These are phyloP conservation scores for Edaphochlamys debaryana DNA, from an alignment of 139 green algal species.

Conservation along the genomic window DNA sequence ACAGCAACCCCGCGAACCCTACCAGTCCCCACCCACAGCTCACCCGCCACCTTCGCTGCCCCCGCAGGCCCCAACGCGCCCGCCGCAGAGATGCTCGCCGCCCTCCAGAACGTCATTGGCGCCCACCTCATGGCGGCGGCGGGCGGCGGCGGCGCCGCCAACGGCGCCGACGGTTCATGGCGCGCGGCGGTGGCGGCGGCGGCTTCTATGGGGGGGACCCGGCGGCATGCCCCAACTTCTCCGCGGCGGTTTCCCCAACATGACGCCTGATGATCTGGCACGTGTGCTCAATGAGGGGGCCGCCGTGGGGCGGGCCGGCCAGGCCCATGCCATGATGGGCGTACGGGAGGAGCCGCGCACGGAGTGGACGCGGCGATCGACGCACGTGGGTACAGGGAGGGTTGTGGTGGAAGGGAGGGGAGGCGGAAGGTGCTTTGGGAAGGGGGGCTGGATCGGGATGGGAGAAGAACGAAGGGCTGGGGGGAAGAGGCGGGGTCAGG, in stretches of 20 bases:
- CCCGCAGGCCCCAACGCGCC: conserved; percentile 8
- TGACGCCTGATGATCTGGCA: no score
- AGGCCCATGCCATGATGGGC: conserved; percentile 2
- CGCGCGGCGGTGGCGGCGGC: no score
- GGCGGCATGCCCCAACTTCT: no score
- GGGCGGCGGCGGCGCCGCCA: neutral
- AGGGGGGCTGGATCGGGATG: no score
- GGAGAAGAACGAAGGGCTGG: no score
- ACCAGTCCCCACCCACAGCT: no score
- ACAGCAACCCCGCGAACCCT: no score
- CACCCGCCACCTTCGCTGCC: neutral
- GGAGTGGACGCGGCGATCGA: conserved; percentile 39
- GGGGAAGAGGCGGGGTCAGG: no score
- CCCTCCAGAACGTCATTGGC: conserved; percentile 22
- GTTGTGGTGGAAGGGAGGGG: no score
- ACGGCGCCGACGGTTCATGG: neutral
- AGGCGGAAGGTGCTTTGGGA: no score
- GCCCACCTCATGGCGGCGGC: neutral
- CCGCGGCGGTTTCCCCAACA: no score
- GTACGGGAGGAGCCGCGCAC: conserved; percentile 26
- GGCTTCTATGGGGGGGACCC: no score
- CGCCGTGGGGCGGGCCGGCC: neutral
- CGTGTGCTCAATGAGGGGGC: neutral
- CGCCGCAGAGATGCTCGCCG: neutral
- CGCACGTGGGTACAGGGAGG: conserved; percentile 43